Conservation (phyloP, 306 rosid species). For the Notholithocarpus densiflorus region DNA sequence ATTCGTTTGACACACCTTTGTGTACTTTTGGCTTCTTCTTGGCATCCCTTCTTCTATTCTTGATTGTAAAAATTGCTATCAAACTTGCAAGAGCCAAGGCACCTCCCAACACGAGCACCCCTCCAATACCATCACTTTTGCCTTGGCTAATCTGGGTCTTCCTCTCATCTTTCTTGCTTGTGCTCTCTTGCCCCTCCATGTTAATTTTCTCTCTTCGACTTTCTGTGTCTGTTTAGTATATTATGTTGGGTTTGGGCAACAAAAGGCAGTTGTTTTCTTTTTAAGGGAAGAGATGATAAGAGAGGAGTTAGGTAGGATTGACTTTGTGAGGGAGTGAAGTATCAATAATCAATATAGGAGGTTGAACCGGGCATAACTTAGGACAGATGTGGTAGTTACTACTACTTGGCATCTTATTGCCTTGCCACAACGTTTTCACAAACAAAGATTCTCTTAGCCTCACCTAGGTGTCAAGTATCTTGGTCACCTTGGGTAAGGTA, state of each 20-base stretch:
- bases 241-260: background rate
- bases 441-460: background rate
- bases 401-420: conserved; percentile 14
- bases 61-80: conserved; percentile 22
- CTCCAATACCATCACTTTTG: conserved; percentile 29
- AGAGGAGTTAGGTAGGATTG: background rate
- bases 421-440: background rate
- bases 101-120: conserved; percentile 45
- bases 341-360: conserved; percentile 17
- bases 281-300: background rate
- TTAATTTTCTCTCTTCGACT: background rate
- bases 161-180: conserved; percentile 19
- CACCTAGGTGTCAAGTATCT: background rate
- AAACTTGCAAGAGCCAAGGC: conserved; percentile 33
- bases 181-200: conserved; percentile 13
- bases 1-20: background rate
- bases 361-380: conserved; percentile 13
- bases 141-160: conserved; percentile 11
- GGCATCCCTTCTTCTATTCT: background rate
- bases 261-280: background rate
- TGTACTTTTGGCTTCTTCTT: background rate
- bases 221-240: background rate
- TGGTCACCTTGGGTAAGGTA: background rate
- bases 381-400: background rate
- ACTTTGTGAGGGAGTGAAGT: background rate